A percentile compares a stretch with the other conserved stretches of the same genome.
Evolutionary conservation across 2,329 filamentous ascomycete species (phyloP).

Genomic region (Pseudopithomyces chartarum): DNA sequence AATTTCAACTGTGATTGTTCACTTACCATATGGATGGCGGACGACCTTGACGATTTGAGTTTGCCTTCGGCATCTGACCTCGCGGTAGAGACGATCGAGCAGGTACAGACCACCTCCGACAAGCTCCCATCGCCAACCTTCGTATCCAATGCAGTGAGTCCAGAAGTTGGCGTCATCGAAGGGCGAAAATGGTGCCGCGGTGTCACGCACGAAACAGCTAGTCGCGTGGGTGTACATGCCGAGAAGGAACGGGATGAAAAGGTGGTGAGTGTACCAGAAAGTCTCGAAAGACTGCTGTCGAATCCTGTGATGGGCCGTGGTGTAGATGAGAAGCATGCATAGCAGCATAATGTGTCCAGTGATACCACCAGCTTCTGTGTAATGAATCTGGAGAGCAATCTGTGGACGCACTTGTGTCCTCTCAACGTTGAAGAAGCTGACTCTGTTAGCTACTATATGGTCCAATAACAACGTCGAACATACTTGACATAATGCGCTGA

Average conservation of each 20-base stretch:
- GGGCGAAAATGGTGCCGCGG: constrained; percentile 72
- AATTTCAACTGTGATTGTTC: neutral
- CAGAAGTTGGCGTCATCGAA: constrained; percentile 84
- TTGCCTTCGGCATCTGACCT: constrained; percentile 79
- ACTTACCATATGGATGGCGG: constrained; percentile 87
- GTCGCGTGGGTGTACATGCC: constrained; percentile 95
- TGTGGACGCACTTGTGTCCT: constrained; percentile 78
- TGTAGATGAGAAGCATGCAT: constrained; percentile 99
- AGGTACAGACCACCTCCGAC: constrained; percentile 85
- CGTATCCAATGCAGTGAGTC: constrained; percentile 91
- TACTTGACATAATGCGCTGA: constrained; percentile 91
- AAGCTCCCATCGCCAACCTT: constrained; percentile 97
- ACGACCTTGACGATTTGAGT: constrained; percentile 94
- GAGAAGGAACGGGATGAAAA: constrained; percentile 95
- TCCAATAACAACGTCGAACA: constrained; percentile 33
- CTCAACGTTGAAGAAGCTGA: constrained; percentile 93
- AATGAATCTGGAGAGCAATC: constrained; percentile 88
- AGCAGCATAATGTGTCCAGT: constrained; percentile 97
- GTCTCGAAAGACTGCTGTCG: constrained; percentile 97
- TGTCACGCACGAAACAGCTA: constrained; percentile 94
- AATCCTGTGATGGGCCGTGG: constrained; percentile 89
- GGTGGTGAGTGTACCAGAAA: constrained; percentile 98
- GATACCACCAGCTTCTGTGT: constrained; percentile 83
- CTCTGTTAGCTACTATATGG: constrained; percentile 16
- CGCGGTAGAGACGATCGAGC: constrained; percentile 85